These are phyloP conservation scores for Stemphylium vesicarium DNA, from an alignment of 2,329 filamentous ascomycete genomes.

Conservation along the genomic window DNA sequence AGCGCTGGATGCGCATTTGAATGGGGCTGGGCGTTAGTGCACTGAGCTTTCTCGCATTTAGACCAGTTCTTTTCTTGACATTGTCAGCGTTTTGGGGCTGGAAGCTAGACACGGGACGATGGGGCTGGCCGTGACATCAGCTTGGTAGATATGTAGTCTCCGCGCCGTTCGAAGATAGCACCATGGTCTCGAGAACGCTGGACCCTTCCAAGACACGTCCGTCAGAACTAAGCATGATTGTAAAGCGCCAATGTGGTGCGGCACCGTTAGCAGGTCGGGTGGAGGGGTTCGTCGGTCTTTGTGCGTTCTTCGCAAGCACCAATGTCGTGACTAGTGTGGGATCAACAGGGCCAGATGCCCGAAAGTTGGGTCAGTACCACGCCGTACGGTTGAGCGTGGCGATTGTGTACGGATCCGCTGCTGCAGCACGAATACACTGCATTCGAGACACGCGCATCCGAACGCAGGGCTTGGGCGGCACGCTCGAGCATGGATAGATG, in stretches of 20 bases:
- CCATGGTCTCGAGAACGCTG: not conserved
- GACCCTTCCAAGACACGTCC: not conserved
- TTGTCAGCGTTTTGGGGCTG: not conserved
- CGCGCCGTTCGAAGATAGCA: too few relatives aligned
- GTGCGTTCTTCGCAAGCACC: not conserved
- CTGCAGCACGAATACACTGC: conserved; percentile 3
- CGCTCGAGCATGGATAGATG: conserved; percentile 1
- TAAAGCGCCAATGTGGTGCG: not conserved
- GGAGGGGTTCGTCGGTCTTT: not conserved
- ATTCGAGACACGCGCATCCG: not conserved
- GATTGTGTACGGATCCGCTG: not conserved
- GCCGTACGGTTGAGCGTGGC: conserved; percentile 10
- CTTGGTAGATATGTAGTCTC: not conserved
- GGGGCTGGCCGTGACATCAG: not conserved
- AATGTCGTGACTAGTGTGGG: conserved; percentile 2
- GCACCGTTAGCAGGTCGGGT: not conserved
- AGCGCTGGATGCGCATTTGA: not conserved
- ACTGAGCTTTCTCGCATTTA: not conserved
- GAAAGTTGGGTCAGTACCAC: conserved; percentile 6
- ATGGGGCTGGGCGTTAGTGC: not conserved
- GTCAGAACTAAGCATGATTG: not conserved
- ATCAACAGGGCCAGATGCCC: conserved; percentile 4
- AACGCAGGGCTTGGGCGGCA: conserved; percentile 1
- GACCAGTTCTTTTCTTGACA: not conserved
- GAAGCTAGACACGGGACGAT: not conserved